phyloP scores from a whole-genome alignment of 2,329 filamentous ascomycete genomes.

The Cytospora chrysosperma region DNA sequence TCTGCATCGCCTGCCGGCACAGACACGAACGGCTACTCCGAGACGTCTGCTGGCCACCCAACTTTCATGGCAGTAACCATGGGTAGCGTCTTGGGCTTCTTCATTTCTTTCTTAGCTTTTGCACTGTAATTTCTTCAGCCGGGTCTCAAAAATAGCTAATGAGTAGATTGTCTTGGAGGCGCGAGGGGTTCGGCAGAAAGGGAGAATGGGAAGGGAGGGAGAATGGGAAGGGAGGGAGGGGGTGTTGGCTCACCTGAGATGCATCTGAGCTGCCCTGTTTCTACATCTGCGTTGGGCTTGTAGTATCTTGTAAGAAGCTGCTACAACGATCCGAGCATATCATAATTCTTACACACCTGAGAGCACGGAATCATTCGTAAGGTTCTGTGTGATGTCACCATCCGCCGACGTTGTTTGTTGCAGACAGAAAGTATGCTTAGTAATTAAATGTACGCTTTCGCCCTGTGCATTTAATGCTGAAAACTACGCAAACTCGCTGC shows the following conservation, averaged over 20 bases:
- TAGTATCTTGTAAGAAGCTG: not conserved
- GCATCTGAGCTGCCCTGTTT: not conserved
- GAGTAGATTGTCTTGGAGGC: not conserved
- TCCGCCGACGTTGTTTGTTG: not conserved
- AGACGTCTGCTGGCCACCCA: slow-evolving; percentile 1
- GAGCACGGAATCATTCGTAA: not conserved
- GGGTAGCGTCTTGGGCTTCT: slow-evolving; percentile 5
- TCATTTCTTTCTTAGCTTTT: slow-evolving; percentile 3
- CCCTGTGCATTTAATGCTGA: too few species aligned
- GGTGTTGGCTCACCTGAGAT: not conserved
- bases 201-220: too few species aligned
- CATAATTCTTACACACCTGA: not conserved
- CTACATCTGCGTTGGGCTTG: not conserved
- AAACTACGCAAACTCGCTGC: too few species aligned
- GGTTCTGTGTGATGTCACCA: not conserved
- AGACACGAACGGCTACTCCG: not conserved
- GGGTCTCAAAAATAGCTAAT: not conserved
- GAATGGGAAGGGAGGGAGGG: not conserved
- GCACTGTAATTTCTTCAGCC: not conserved
- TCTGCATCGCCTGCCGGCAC: not conserved
- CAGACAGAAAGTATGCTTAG: not conserved
- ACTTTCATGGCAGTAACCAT: slow-evolving; percentile 6
- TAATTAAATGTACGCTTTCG: not conserved
- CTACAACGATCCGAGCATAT: not conserved
- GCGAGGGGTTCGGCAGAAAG: not conserved